Evolutionary conservation across 2,329 filamentous ascomycete genomes (phyloP), one percentile per base, ranked within the genome.

Genomic region (Ascomycota sp.): DNA sequence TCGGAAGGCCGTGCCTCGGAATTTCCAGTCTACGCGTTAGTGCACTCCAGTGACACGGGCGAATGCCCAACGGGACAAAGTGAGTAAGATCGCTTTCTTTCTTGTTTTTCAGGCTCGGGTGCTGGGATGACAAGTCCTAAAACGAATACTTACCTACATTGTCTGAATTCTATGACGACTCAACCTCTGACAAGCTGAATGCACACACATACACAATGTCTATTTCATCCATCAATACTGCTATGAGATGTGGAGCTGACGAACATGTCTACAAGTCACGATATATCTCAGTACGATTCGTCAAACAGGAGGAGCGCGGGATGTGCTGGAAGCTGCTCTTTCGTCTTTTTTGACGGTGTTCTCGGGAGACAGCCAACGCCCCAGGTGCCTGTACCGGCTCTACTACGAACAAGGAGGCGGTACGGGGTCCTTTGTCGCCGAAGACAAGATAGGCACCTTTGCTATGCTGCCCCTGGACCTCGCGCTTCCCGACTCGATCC

Each of bases 71-170:
- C 53, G 37, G 73, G 76, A 55, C 83, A 95, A 71, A 74, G 86
- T 98, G 69, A 82, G 86, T 79, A 9, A n/a, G 12, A 3, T 23
- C 8, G 11, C 11, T 12, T 7, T 19, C n/a, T 34, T 35, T 38
- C 24, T 36, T 33, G 30, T 37, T 38, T 35, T 30, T 32, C 27
- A 44, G 49, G 4, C 17, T 19, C 17, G 4, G 63, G 54, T 64
- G 55, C 65, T 63, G 77, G 83, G 86, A 94, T 95, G 85, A 93
- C 64, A 55, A 56, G 67, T 28, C 30, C 35, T 54, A 53, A 56
- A 62, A 63, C 55, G 66, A 91, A 89, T 81, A 85, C 85, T 95
- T 95, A 95, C 94, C 86, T 94, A 95, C 86, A 94, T 95, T 95
- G 83, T 79, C 86, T 85, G 86, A 92, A 77, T 58, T 59, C 65